Percentiles rank a stretch among this genome's conserved stretches.
Evolutionary conservation across 257 asterid genomes (phyloP).

Genomic region (Plantago elongata): DNA sequence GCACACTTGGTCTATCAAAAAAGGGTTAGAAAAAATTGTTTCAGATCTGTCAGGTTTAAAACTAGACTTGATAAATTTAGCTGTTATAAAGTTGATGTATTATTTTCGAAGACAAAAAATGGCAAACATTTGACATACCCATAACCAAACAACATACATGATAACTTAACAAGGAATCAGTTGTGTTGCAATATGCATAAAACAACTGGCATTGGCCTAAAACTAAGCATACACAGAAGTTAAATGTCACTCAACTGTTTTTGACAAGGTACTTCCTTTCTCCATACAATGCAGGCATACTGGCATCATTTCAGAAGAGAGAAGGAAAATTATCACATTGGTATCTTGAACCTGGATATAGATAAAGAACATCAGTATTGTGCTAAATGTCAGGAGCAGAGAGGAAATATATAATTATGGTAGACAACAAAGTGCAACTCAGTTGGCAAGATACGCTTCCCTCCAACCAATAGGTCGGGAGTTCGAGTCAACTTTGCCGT

Average conservation of each 20-base stretch:
- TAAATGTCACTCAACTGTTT: conserved; percentile 24
- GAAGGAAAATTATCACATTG: conserved; percentile 25
- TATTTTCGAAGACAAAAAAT: neutral
- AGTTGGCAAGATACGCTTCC: too few species aligned
- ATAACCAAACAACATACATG: neutral
- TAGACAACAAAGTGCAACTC: too few species aligned
- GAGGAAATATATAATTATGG: neutral
- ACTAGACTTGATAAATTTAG: too few species aligned
- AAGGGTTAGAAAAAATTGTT: too few species aligned
- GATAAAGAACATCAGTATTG: conserved; percentile 4
- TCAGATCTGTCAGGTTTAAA: too few species aligned
- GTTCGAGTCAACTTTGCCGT: too few species aligned
- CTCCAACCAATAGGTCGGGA: too few species aligned
- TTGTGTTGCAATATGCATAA: neutral
- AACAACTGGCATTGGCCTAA: neutral
- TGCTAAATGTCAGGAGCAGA: neutral
- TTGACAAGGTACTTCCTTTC: conserved; percentile 26
- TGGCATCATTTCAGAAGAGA: conserved; percentile 35
- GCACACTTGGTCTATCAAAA: too few species aligned
- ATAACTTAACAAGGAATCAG: neutral
- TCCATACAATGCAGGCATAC: conserved; percentile 30
- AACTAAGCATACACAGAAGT: neutral
- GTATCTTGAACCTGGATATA: conserved; percentile 26
- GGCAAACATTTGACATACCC: neutral
- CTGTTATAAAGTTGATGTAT: neutral